Percentiles rank a stretch among this genome's conserved stretches.
These are phyloP conservation scores for Leccinum pachyderme DNA, from an alignment of 1,284 basidiomycete genomes.

Conservation along the genomic window DNA sequence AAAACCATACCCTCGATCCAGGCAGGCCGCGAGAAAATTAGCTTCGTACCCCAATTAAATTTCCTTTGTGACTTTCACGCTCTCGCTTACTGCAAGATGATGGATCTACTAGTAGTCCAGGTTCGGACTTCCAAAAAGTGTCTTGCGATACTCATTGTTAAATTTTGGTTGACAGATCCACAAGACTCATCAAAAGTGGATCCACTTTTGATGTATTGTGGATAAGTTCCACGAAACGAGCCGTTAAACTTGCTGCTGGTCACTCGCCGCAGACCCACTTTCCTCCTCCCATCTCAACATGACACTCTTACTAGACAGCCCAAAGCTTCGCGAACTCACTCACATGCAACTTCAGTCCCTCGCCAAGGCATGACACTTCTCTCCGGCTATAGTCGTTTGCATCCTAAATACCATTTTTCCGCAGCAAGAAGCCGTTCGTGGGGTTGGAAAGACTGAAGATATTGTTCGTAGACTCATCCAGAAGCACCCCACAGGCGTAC, in stretches of 20 bases:
- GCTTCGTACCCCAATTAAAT: no score
- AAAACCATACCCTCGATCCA: no score
- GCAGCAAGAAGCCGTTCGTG: slow-evolving; percentile 25
- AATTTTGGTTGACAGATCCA: no score
- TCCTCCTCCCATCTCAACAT: neutral
- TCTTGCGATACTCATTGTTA: no score
- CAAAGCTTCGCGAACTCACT: slow-evolving; percentile 20
- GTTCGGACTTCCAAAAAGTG: no score
- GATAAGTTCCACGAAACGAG: neutral
- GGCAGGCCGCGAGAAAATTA: no score
- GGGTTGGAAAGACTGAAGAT: slow-evolving; percentile 27
- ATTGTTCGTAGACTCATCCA: slow-evolving; percentile 26
- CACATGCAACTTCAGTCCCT: slow-evolving; percentile 27
- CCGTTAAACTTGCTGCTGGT: neutral
- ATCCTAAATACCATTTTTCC: neutral
- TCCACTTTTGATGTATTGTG: no score
- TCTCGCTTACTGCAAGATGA: no score
- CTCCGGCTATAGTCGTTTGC: neutral
- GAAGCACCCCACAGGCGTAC: slow-evolving; percentile 29
- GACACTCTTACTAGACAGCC: slow-evolving; percentile 13
- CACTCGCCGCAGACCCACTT: neutral
- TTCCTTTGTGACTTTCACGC: no score
- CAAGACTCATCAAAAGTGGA: no score
- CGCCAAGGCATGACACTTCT: slow-evolving; percentile 21
- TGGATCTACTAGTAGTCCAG: no score